Evolutionary conservation across 805 yeast genomes (phyloP), one percentile per base, ranked within the genome.

Genomic region (Hanseniaspora taiwanica): DNA sequence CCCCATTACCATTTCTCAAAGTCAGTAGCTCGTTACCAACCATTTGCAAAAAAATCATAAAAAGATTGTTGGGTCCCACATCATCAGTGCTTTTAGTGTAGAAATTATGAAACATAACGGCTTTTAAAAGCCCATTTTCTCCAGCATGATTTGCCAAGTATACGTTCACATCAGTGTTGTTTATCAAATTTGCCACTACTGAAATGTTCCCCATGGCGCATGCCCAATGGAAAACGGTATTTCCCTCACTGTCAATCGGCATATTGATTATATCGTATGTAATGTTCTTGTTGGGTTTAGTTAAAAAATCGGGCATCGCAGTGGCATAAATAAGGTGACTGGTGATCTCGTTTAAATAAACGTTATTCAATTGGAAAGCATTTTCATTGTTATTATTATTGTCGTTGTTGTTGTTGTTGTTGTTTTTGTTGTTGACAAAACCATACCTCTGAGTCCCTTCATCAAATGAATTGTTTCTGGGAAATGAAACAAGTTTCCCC

Each of bases 161-260:
- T 42, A 74, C 71, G 59, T 78, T 72, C 46, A 45, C 40, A 48
- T 57, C 40, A 19, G 38, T 31, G 6, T 37, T n/a, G 12, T n/a
- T 21, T 23, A 84, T 61, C 33, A 91, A 66, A 12, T 86, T 71
- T 48, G 81, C 91, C 42, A 84, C 77, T 60, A 87, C 76, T 36
- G 71, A 72, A 25, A 80, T 60, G 55, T 79, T 83, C 3, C 97
- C 98, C 73, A 91, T 85, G 1, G 97, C 81, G 44, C 96, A 85
- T 0, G 97, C 94, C 96, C 97, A 91, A 60, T 91, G 98, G 49
- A 91, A 76, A 2, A 94, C 81, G 0, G 96, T 82, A 54, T 91
- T 93, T 1, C 95, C 93, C 54, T 91, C 96, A 43, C 83, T 87
- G 56, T 91, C 98, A 20, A 91, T 83, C 3, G 85, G 77, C 40